These are phyloP conservation scores for carrot (Daucus carota) DNA, from an alignment of 129 eudicot species.

Conservation along the genomic window DH1_v3.0 NC_030382.2:39442001-39442500, in stretches of 20 bases:
- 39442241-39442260: slow-evolving; percentile 39
- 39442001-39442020: slow-evolving; percentile 27
- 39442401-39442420: slow-evolving; percentile 41
- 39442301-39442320: slow-evolving; percentile 27
- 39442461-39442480: not conserved
- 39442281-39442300: slow-evolving; percentile 37
- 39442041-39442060: slow-evolving; percentile 30
- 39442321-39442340: slow-evolving; percentile 25
- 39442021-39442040: slow-evolving; percentile 25
- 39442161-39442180: slow-evolving; percentile 16
- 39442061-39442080: slow-evolving; percentile 13
- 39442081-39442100: slow-evolving; percentile 22
- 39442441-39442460: slow-evolving; percentile 28
- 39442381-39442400: slow-evolving; percentile 29
- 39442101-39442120: slow-evolving; percentile 32
- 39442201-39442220: slow-evolving; percentile 8
- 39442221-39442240: slow-evolving; percentile 27
- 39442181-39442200: slow-evolving; percentile 13
- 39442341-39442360: slow-evolving; percentile 38
- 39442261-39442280: slow-evolving; percentile 31
- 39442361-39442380: slow-evolving; percentile 48
- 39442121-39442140: slow-evolving; percentile 29
- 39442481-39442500: slow-evolving; percentile 3
- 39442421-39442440: slow-evolving; percentile 46
- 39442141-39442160: slow-evolving; percentile 23